phyloP scores from a whole-genome alignment of 2,329 filamentous ascomycete species.

The Colletotrichum lentis region DNA sequence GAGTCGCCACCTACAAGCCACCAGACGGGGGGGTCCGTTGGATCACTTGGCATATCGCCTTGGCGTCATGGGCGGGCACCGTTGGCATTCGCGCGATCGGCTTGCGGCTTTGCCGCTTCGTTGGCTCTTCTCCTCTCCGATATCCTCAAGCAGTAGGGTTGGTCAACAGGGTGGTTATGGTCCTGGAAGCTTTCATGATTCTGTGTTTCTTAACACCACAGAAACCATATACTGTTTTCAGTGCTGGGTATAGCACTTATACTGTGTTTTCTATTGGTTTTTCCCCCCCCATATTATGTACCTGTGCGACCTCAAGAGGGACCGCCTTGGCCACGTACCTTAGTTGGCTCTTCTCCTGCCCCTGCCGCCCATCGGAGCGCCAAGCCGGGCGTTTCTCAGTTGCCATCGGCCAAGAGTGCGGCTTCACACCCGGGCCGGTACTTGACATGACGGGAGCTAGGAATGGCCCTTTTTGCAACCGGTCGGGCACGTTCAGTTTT shows the following conservation, averaged over 20 bases:
- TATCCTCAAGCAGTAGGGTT: too few relatives aligned
- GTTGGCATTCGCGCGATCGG: neutral
- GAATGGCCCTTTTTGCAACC: neutral
- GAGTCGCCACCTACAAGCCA: neutral
- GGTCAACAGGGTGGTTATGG: too few relatives aligned
- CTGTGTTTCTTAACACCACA: too few relatives aligned
- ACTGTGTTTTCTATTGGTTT: too few relatives aligned
- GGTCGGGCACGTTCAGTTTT: neutral
- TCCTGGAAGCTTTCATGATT: too few relatives aligned
- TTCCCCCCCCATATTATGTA: too few relatives aligned
- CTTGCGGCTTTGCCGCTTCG: neutral
- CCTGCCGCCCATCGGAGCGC: neutral
- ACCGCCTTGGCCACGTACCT: too few relatives aligned
- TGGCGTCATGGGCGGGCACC: neutral
- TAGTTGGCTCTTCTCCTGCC: too few relatives aligned
- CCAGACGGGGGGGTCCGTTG: neutral
- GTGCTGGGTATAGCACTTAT: too few relatives aligned
- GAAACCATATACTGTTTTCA: too few relatives aligned
- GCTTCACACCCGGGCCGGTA: conserved; percentile 8
- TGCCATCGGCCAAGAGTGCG: conserved; percentile 9
- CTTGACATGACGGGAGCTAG: neutral
- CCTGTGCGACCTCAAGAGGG: too few relatives aligned
- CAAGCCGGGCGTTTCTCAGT: conserved; percentile 7
- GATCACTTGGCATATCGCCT: neutral
- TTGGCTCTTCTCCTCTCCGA: too few relatives aligned